Base-by-base conservation (phyloP, 768 basidiomycete genomes). In the Phaeolepiota aurea region DNA sequence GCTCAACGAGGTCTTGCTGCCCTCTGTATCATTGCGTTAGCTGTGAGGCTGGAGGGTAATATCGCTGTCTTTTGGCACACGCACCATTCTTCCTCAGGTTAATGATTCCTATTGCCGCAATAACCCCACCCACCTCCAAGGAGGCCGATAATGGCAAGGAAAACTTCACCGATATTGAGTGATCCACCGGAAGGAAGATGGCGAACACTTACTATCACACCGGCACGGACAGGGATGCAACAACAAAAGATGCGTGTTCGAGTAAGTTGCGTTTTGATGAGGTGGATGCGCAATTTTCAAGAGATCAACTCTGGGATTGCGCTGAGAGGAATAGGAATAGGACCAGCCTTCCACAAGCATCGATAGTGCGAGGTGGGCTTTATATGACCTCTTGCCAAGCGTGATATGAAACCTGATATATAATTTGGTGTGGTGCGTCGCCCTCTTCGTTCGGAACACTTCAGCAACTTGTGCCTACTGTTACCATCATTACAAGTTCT, bases 151-250 rank as follows among this genome's bases (percentile, higher is more conserved):
- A 72, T 44, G 25, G 61, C 57, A 43, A 71, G 60, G 20, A 71
- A n/a, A n/a, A 40, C 70, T 72, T 20, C 13, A n/a, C 11, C 11
- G 20, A 38, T 11, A 7, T 12, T 11, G 10, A 22, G 10, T 28
- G 31, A 13, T 35, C 23, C 11, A 18, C 23, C 9, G 5, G n/a
- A n/a, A n/a, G n/a, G n/a, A n/a, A n/a, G n/a, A n/a, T n/a, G n/a
- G n/a, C 16, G 10, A 20, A 15, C 18, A 58, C 71, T 48, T 43
- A 72, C 70, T 35, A 72, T 55, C 34, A 68, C 69, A 35, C 71
- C 73, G 32, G 63, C 65, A 47, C 73, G 57, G 23, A 69, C 67
- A 5, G 73, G 71, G 37, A 73, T 63, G 54, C 71, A 72, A 59
- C 68, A 70, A 49, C 69, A 72, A 53, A 71, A 72, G 28, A 61